Base-by-base conservation (phyloP, 2,329 filamentous ascomycete species). In the Zasmidium angulare region DNA sequence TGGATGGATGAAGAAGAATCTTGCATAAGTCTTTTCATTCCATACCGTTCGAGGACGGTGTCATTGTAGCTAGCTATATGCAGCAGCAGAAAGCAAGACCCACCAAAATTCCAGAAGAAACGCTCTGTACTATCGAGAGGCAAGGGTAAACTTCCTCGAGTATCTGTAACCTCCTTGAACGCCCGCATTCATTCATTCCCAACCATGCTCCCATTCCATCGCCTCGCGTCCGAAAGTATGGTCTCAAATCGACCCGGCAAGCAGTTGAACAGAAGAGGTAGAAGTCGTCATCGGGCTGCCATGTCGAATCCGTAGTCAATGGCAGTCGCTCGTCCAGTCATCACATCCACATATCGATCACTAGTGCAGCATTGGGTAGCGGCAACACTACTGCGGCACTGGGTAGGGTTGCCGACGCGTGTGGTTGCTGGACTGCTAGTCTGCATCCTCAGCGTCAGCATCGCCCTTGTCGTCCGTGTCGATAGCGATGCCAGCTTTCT, bases 401-500 rank as follows among this genome's bases (percentile, higher is more conserved):
- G 36, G 36, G 14, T 14, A 43, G 11, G 36, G 6, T 4, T 4
- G 19, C 29, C 29, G 36, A 10, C 17, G 29, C 36, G 11, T 14
- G 3, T 7, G 36, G 14, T n/a, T n/a, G n/a, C 36, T 17, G 14
- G 36, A 46, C 40, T 22, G 29, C 56, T 56, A 63, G 17, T 63
- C 57, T 17, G 43, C 60, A 43, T 63, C 60, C 12, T 62, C 64
- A 48, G 43, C 64, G 36, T 58, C 55, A 19, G 52, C 59, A 40
- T 61, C 53, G 20, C 24, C 22, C 55, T 67, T 66, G 26, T 62
- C 62, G 22, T 66, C 66, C n/a, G 50, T 55, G 43, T 68, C 68
- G 26, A 71, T 63, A 4, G 57, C 54, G 7, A 69, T 62, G 24
- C 72, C 73, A 2, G 68, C 66, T 53, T 68, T 69, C 52, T 70